A percentile compares a stretch with the other conserved stretches of the same genome.
Conservation (phyloP, 345 rosid species). For the Acer yangbiense region DNA sequence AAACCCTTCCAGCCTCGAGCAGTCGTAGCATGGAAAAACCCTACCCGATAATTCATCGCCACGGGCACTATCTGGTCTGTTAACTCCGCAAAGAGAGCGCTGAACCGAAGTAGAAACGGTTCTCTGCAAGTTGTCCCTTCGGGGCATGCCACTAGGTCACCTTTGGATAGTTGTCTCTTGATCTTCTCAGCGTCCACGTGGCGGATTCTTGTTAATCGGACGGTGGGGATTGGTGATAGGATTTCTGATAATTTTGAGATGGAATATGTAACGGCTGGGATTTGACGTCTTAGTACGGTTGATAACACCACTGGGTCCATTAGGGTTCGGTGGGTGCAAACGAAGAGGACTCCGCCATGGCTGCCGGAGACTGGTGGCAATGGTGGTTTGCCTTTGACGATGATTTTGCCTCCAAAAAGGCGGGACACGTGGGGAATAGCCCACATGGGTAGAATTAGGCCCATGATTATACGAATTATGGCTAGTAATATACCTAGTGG, state of each 20-base stretch:
- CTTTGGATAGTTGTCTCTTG: conserved; percentile 51
- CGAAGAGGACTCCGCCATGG: conserved; percentile 69
- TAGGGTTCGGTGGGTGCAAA: conserved; percentile 88
- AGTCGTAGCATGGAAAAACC: conserved; percentile 94
- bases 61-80: conserved; percentile 88
- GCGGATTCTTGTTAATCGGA: conserved; percentile 71
- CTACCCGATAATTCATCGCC: conserved; percentile 90
- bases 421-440: conserved; percentile 56
- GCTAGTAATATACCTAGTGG: conserved; percentile 80
- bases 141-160: conserved; percentile 83
- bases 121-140: conserved; percentile 98
- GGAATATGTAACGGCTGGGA: conserved; percentile 93
- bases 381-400: conserved; percentile 79
- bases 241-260: conserved; percentile 78
- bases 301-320: conserved; percentile 92
- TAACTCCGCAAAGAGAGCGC: conserved; percentile 84
- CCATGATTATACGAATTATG: conserved; percentile 43
- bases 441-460: conserved; percentile 64
- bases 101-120: conserved; percentile 79
- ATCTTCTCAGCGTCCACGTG: conserved; percentile 67
- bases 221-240: conserved; percentile 84
- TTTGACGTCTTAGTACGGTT: conserved; percentile 62
- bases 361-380: conserved; percentile 35
- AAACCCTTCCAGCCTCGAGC: conserved; percentile 91
- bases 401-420: conserved; percentile 58